These are phyloP conservation scores for Haematococcus sp. DNA, from an alignment of 139 green algal genomes.

Conservation along the genomic window DNA sequence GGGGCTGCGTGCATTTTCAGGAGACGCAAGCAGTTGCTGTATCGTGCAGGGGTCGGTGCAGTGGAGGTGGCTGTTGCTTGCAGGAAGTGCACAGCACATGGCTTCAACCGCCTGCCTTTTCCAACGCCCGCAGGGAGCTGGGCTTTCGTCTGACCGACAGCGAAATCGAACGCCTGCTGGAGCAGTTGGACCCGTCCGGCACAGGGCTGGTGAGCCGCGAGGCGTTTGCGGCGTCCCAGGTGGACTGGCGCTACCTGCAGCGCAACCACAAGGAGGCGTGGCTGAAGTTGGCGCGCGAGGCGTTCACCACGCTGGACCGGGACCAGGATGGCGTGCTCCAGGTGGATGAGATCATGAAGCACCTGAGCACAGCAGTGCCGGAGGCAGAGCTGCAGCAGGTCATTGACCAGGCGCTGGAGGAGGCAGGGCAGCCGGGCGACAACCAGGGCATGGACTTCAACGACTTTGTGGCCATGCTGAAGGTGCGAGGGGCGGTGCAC, in stretches of 20 bases:
- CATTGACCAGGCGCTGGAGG: background rate
- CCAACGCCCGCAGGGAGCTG: background rate
- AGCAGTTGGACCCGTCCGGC: slow-evolving; percentile 30
- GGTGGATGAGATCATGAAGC: background rate
- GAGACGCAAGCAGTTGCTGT: too few relatives aligned
- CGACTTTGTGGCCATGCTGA: slow-evolving; percentile 34
- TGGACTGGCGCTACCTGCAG: slow-evolving; percentile 59
- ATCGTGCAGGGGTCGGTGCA: background rate
- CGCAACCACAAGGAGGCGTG: slow-evolving; percentile 59
- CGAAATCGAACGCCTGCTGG: slow-evolving; percentile 36
- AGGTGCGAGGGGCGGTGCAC: too few relatives aligned
- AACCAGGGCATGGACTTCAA: slow-evolving; percentile 40
- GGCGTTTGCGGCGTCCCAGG: slow-evolving; percentile 45
- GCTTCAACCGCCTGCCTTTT: too few relatives aligned
- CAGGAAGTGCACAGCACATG: background rate
- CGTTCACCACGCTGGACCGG: slow-evolving; percentile 35
- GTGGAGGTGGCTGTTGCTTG: background rate
- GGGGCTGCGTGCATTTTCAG: too few relatives aligned
- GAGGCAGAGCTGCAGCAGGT: background rate
- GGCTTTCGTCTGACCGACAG: slow-evolving; percentile 31
- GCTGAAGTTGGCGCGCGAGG: slow-evolving; percentile 50
- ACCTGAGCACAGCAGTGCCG: background rate
- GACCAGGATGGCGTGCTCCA: slow-evolving; percentile 35
- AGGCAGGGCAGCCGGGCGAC: background rate
- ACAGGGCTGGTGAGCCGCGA: slow-evolving; percentile 25